Percentiles rank a stretch among this genome's conserved stretches.
Evolutionary conservation across 2,329 filamentous ascomycete species (phyloP).

Genomic region (Alternaria conjuncta): DNA sequence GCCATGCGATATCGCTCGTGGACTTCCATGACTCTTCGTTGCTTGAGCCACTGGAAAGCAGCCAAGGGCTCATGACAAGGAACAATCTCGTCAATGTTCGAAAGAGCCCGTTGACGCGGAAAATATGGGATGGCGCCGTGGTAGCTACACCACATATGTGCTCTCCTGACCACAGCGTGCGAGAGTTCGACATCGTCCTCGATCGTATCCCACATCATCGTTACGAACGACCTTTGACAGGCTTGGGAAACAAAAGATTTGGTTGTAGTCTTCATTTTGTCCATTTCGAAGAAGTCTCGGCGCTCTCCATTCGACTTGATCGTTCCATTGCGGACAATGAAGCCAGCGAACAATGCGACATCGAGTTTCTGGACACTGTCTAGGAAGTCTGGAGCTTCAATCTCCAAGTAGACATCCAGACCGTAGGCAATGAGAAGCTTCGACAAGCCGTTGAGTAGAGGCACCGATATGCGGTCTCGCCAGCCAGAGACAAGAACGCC

Average conservation of each 20-base stretch:
- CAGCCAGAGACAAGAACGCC: slow-evolving; percentile 45
- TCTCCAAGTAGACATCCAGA: slow-evolving; percentile 44
- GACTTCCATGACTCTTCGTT: slow-evolving; percentile 44
- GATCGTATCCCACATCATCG: slow-evolving; percentile 50
- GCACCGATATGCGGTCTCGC: slow-evolving; percentile 35
- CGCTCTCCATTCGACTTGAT: slow-evolving; percentile 44
- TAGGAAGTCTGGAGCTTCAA: slow-evolving; percentile 43
- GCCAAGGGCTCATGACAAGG: slow-evolving; percentile 43
- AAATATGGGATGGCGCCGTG: slow-evolving; percentile 45
- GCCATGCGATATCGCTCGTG: slow-evolving; percentile 44
- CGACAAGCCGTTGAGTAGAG: slow-evolving; percentile 39
- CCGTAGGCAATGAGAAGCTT: slow-evolving; percentile 40
- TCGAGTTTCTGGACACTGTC: slow-evolving; percentile 34
- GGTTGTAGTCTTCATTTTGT: slow-evolving; percentile 48
- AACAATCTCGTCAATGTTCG: slow-evolving; percentile 28
- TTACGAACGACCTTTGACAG: slow-evolving; percentile 43
- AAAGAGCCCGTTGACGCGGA: slow-evolving; percentile 32
- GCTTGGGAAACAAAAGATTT: slow-evolving; percentile 48
- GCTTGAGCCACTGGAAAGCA: slow-evolving; percentile 49
- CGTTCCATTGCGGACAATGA: slow-evolving; percentile 45
- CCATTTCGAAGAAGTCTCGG: slow-evolving; percentile 48
- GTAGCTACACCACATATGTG: slow-evolving; percentile 48
- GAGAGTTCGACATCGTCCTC: slow-evolving; percentile 42
- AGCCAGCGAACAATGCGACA: slow-evolving; percentile 36
- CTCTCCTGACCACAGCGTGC: slow-evolving; percentile 44